Percentiles rank a stretch among this genome's conserved stretches.
phyloP scores from a whole-genome alignment of 2,329 filamentous ascomycete species.

The Aspergillus neoniger region DNA sequence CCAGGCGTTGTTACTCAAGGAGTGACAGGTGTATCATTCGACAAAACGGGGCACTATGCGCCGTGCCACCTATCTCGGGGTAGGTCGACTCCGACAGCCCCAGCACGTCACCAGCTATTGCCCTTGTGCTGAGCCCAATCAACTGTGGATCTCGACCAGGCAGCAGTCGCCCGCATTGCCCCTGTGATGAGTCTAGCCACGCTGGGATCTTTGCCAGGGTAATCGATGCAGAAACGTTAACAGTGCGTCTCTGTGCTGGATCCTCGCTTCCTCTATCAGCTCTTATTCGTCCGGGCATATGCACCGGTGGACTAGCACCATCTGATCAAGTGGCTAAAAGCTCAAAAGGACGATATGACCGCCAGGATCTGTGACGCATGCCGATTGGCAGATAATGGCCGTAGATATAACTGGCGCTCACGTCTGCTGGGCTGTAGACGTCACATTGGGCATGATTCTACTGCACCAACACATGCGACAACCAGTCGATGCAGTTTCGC shows the following conservation, averaged over 20 bases:
- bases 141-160: too few relatives aligned
- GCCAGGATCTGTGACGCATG: neutral
- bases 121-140: too few relatives aligned
- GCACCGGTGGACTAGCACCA: neutral
- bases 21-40: neutral
- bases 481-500: neutral
- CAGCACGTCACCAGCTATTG: too few relatives aligned
- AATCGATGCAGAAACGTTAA: neutral
- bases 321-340: neutral
- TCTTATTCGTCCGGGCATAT: neutral
- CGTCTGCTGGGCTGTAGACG: neutral
- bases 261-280: neutral
- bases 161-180: too few relatives aligned
- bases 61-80: too few relatives aligned
- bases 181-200: neutral
- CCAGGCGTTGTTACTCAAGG: neutral
- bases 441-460: neutral
- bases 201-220: neutral
- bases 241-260: neutral
- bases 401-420: neutral
- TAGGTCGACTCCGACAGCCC: too few relatives aligned
- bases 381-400: neutral
- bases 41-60: too few relatives aligned
- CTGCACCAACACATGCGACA: neutral
- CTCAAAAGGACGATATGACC: neutral